phyloP scores from a whole-genome alignment of 2,329 filamentous ascomycete genomes.

The Phialophora tarda region DNA sequence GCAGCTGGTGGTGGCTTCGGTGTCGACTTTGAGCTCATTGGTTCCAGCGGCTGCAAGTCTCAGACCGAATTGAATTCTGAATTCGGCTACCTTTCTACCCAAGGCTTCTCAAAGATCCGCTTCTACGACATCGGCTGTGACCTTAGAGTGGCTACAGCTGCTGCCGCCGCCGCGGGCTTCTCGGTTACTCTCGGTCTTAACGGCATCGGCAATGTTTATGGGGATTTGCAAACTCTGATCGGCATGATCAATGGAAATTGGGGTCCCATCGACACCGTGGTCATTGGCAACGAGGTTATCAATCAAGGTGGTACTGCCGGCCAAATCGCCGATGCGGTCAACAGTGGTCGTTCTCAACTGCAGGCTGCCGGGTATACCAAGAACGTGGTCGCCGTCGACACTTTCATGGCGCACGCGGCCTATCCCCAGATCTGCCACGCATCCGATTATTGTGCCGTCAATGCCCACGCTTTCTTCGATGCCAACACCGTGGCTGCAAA shows the following conservation, averaged over 20 bases:
- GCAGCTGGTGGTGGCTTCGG: constrained; percentile 49
- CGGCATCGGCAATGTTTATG: constrained; percentile 62
- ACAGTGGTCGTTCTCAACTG: constrained; percentile 63
- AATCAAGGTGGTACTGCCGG: constrained; percentile 63
- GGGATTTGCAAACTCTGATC: constrained; percentile 67
- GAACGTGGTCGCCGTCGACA: constrained; percentile 80
- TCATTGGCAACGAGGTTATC: constrained; percentile 81
- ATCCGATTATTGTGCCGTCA: constrained; percentile 80
- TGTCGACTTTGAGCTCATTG: constrained; percentile 66
- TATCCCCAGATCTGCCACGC: constrained; percentile 72
- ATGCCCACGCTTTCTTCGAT: constrained; percentile 86
- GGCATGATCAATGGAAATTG: constrained; percentile 68
- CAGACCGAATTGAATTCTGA: constrained; percentile 67
- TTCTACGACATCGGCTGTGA: constrained; percentile 82
- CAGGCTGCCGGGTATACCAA: constrained; percentile 70
- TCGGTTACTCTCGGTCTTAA: constrained; percentile 78
- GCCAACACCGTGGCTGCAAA: constrained; percentile 61
- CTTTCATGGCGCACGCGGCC: constrained; percentile 69
- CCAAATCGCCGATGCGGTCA: constrained; percentile 65
- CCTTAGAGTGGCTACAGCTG: constrained; percentile 65
- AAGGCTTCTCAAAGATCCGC: constrained; percentile 68
- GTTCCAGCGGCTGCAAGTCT: constrained; percentile 68
- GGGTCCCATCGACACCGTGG: constrained; percentile 71
- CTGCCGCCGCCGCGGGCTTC: constrained; percentile 68
- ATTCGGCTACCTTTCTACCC: constrained; percentile 61